Evolutionary conservation across 371 early-diverging fungal genomes (phyloP).

Genomic region (Mortierella sp.): DNA sequence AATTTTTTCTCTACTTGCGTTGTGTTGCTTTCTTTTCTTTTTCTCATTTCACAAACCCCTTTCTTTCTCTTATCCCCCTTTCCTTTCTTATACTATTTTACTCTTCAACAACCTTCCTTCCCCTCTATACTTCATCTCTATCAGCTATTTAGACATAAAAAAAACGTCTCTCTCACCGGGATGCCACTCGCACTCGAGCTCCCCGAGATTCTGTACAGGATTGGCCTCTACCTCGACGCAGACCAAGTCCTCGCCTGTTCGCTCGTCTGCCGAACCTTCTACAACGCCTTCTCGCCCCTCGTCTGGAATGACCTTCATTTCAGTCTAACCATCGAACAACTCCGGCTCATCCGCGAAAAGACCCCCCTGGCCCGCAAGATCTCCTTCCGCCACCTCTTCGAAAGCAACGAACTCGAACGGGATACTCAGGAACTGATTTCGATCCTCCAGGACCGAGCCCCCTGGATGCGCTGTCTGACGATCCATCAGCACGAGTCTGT

Average conservation of each 20-base stretch:
- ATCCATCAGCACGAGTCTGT: background rate
- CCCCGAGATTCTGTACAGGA: slow-evolving; percentile 18
- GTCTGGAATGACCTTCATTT: slow-evolving; percentile 30
- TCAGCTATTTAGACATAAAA: background rate
- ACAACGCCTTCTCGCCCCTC: slow-evolving; percentile 11
- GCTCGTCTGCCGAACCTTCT: slow-evolving; percentile 7
- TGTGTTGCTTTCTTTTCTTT: background rate
- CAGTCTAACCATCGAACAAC: background rate
- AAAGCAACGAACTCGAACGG: background rate
- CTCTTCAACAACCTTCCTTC: background rate
- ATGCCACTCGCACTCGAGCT: slow-evolving; percentile 15
- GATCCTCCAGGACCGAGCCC: background rate
- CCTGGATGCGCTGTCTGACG: background rate
- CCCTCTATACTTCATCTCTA: background rate
- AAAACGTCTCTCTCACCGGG: background rate
- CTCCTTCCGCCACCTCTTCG: background rate
- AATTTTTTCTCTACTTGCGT: no score
- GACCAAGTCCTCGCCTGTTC: slow-evolving; percentile 14
- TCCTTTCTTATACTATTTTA: background rate
- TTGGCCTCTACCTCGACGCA: slow-evolving; percentile 15
- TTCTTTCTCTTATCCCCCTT: background rate
- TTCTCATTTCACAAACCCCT: background rate
- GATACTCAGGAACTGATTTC: background rate
- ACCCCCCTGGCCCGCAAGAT: slow-evolving; percentile 7
- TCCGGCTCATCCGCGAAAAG: background rate